Evolutionary conservation across 352 stramenopile species (phyloP), one percentile per base, ranked within the genome.

Genomic region (Phytophthora boehmeriae): DNA sequence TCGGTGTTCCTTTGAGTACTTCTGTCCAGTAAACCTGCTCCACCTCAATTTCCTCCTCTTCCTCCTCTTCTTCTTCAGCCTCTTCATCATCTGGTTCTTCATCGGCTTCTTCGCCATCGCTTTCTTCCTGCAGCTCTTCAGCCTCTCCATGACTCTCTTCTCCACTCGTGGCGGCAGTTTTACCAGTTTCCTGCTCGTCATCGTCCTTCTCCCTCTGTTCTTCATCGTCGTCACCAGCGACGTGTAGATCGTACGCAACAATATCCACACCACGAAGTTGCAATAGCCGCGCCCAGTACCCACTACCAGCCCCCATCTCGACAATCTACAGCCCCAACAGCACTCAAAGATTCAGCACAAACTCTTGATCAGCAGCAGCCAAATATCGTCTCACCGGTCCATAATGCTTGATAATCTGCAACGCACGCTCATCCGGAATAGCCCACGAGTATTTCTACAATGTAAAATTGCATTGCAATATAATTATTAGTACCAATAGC

Each of bases 361-460:
- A 17, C 25, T 30, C 8, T 46, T 20, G 19, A 22, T 1, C 38
- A 39, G 4, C 34, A n/a, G 19, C 13, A 45, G 38, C 8, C 2
- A 41, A 22, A 51, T 8, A 49, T 4, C 16, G 39, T 41, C 35
- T 49, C 59, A 95, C 86, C 48, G 89, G 90, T 62, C 74, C 79
- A 62, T 97, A 98, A 54, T 97, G 76, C 64, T 95, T 93, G 67
- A 98, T 86, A 66, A 98, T 94, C 4, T 75, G 80, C 55, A 98
- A 67, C 20, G 89, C 85, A 17, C 83, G 80, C 47, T 92, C 77
- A 70, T 97, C 82, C 0, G 95, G 95, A 42, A 96, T 97, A 20
- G 93, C 93, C 95, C 93, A 98, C 36, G 89, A 78, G 71, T 97
- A 98, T 69, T 88, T 88, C 80, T 98, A 73, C 45, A 57, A 5